Evolutionary conservation across 2,329 filamentous ascomycete species (phyloP), one percentile per base, ranked within the genome.

Genomic region (Dichotomopilus funicola): DNA sequence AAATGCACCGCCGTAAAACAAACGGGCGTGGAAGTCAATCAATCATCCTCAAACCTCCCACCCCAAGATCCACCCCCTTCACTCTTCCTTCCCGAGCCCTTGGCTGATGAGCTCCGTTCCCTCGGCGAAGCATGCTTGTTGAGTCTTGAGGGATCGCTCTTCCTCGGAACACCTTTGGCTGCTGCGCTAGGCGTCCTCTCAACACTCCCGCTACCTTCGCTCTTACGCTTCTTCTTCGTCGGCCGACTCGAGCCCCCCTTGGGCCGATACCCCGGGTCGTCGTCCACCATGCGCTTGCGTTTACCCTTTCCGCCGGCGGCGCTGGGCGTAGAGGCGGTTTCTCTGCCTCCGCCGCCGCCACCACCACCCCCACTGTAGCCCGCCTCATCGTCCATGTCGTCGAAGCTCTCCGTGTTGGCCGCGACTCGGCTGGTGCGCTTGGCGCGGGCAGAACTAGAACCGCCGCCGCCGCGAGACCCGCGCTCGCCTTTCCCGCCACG

Each of bases 211-310:
- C 79, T 81, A 4, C 56, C 70, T 49, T 79, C 77, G 62, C 79
- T 81, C 74, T 80, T 82, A 4, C 79, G 74, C 68, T 55, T 58
- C 57, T 78, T 78, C 72, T 83, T 84, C 0, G 71, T 69, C 13
- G 78, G 78, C 41, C 79, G 72, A 40, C 73, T 76, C 2, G 73
- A 74, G 2, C 80, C 81, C 2, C 78, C 77, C 61, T 82, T 81
- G 2, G 81, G 80, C 56, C 80, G 74, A 65, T 85, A 85, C 4
- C 81, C 80, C 0, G 71, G 68, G 59, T 85, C 82, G 6, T 84
- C 82, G 37, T 82, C 80, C 34, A 68, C 66, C 8, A 67, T 61
- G 11, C 77, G 66, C 69, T 79, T 79, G 40, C 80, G 73, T 74
- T 83, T 83, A 57, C 77, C 74, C 63, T 77, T 77, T 45, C 70